phyloP scores from a whole-genome alignment of 2,329 filamentous ascomycete species.

The Venturia pyrina region DNA sequence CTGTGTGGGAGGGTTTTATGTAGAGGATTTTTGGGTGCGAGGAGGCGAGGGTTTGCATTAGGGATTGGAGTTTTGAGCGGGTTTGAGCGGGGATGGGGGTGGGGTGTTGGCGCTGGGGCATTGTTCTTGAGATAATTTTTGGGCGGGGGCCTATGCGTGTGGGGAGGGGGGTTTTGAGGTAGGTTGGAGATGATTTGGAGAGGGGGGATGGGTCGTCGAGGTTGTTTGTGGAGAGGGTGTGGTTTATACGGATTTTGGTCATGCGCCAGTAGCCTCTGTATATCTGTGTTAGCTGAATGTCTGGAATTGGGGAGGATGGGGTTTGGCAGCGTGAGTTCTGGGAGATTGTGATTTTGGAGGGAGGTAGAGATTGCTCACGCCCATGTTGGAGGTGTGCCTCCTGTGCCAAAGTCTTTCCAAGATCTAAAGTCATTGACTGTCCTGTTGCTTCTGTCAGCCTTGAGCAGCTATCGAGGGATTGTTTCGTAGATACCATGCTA shows the following conservation, averaged over 20 bases:
- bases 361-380: not conserved
- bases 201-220: slow-evolving; percentile 1
- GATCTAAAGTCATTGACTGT: slow-evolving; percentile 2
- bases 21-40: slow-evolving; percentile 1
- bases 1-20: slow-evolving; percentile 3
- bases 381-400: slow-evolving; percentile 11
- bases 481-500: slow-evolving; percentile 9
- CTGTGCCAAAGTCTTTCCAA: slow-evolving; percentile 11
- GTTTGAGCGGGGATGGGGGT: not conserved
- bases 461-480: not conserved
- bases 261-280: slow-evolving; percentile 12
- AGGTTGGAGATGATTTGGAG: slow-evolving; percentile 1
- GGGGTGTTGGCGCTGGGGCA: slow-evolving; percentile 11
- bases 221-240: slow-evolving; percentile 2
- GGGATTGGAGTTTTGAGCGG: not conserved
- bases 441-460: slow-evolving; percentile 1
- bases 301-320: too few species aligned
- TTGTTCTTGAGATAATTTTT: not conserved
- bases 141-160: not conserved
- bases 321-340: not conserved
- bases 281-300: not conserved
- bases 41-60: slow-evolving; percentile 6
- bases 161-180: slow-evolving; percentile 6
- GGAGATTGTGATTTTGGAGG: not conserved
- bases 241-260: slow-evolving; percentile 8